These are phyloP conservation scores for Pseudoneurospora amorphoporcata DNA, from an alignment of 495 filamentous ascomycete species.

Conservation along the genomic window DNA sequence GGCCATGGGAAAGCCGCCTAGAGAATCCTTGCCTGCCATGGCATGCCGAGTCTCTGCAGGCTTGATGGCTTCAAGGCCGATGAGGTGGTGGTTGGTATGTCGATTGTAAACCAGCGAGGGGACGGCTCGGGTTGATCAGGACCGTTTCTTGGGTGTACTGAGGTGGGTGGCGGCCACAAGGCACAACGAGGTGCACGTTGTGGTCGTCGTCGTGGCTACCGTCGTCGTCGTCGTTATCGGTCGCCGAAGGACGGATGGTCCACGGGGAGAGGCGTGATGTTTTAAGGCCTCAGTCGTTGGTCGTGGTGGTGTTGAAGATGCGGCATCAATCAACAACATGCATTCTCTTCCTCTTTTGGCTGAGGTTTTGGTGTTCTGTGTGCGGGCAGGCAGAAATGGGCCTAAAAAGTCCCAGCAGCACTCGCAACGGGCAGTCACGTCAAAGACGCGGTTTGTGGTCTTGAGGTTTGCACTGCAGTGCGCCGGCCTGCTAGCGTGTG, in stretches of 20 bases:
- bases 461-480: not conserved
- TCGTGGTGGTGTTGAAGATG: conserved; percentile 4
- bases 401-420: not conserved
- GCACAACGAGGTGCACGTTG: not conserved
- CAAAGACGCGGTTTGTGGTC: not conserved
- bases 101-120: not conserved
- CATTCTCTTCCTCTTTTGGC: conserved; percentile 6
- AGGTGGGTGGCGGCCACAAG: not conserved
- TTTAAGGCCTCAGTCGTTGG: not conserved
- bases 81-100: not conserved
- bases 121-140: not conserved
- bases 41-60: conserved; percentile 28
- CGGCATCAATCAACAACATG: conserved; percentile 5
- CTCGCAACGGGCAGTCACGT: not conserved
- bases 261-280: not conserved
- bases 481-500: not conserved
- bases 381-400: not conserved
- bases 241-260: not conserved
- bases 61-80: conserved; percentile 5
- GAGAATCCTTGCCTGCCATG: conserved; percentile 30
- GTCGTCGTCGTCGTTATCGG: not conserved
- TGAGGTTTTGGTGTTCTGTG: not conserved
- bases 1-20: conserved; percentile 32
- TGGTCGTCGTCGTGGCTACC: not conserved
- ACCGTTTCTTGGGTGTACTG: not conserved